Evolutionary conservation across 441 rosid genomes (phyloP).

Genomic region (Manihot esculenta): DNA sequence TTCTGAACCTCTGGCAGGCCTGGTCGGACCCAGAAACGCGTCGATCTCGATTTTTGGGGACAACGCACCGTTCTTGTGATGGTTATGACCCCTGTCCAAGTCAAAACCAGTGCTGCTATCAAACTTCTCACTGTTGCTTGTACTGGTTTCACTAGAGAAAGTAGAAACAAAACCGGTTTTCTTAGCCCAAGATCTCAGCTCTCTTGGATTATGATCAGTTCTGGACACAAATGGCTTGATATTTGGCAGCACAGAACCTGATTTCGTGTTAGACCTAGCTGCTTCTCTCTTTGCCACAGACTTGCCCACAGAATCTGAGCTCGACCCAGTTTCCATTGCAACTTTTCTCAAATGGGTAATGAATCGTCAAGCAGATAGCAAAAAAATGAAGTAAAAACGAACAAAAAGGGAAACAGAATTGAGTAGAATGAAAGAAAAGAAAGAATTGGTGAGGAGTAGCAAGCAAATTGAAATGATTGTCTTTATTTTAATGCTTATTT

Average conservation of each 20-base stretch:
- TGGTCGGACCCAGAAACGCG: constrained; percentile 68
- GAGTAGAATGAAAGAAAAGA: constrained; percentile 38
- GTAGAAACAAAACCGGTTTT: constrained; percentile 77
- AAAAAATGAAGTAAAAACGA: not conserved
- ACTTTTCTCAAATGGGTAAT: constrained; percentile 32
- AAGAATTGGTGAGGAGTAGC: constrained; percentile 5
- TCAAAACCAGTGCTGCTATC: constrained; percentile 35
- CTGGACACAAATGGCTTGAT: constrained; percentile 71
- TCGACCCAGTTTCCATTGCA: constrained; percentile 70
- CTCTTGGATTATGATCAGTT: constrained; percentile 73
- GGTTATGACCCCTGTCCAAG: constrained; percentile 40
- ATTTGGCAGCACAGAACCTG: constrained; percentile 53
- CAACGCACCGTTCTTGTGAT: constrained; percentile 36
- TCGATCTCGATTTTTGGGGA: constrained; percentile 66
- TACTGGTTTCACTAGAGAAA: constrained; percentile 69
- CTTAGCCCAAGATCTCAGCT: constrained; percentile 88
- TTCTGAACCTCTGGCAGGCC: constrained; percentile 41
- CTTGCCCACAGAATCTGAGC: constrained; percentile 42
- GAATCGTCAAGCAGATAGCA: not conserved
- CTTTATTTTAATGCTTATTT: not conserved
- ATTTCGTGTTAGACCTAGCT: constrained; percentile 31
- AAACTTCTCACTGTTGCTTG: constrained; percentile 44
- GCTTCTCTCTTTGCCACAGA: constrained; percentile 33
- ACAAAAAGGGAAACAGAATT: not conserved
- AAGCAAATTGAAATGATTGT: not conserved